These are phyloP conservation scores for Backusella liffmaniae DNA, from an alignment of 192 early-diverging fungal genomes.

Conservation along the genomic window DNA sequence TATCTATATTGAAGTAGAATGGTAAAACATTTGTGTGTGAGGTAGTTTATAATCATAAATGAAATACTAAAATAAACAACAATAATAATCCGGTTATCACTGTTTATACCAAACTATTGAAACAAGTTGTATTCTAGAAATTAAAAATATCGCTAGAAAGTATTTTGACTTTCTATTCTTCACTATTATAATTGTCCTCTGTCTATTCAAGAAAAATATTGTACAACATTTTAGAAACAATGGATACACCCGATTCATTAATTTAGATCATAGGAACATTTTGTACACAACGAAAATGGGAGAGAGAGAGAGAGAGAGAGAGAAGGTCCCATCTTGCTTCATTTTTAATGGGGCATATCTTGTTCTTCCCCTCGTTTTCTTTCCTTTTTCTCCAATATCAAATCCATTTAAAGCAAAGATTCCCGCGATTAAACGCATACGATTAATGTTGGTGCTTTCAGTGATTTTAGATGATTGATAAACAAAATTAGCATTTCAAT, in stretches of 20 bases:
- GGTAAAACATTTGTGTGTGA: not conserved
- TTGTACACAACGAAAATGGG: not conserved
- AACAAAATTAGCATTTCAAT: no score
- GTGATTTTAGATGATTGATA: no score
- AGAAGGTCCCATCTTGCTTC: not conserved
- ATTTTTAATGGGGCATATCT: not conserved
- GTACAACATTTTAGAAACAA: not conserved
- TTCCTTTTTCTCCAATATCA: not conserved
- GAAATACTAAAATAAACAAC: not conserved
- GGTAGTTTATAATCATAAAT: not conserved
- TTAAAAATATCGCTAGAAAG: not conserved
- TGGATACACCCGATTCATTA: not conserved
- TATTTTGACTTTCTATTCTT: not conserved
- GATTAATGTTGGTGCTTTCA: no score
- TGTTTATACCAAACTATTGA: no score
- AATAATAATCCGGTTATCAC: no score
- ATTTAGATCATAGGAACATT: not conserved
- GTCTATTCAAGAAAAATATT: not conserved
- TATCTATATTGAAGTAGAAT: no score
- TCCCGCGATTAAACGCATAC: not conserved
- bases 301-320: not conserved
- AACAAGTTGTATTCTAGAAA: no score
- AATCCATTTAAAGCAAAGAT: not conserved
- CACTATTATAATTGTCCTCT: no score
- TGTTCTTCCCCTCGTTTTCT: not conserved